Conservation (phyloP, 441 rosid genomes). For the Gossypium trilobum region DNA sequence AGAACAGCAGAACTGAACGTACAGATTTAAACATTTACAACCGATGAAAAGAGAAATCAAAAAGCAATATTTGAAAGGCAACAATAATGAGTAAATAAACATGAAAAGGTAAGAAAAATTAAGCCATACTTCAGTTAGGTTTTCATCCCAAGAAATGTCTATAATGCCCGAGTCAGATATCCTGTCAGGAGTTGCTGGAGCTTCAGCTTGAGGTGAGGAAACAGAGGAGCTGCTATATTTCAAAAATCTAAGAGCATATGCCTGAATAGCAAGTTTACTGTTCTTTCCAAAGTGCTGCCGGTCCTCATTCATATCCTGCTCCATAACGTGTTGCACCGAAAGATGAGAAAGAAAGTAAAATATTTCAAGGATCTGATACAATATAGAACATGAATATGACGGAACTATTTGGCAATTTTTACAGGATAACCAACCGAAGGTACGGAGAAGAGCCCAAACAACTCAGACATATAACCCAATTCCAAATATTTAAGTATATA, state of each 20-base stretch:
- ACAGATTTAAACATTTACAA: neutral
- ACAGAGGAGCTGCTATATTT: constrained; percentile 38
- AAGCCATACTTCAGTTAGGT: constrained; percentile 65
- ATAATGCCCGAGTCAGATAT: constrained; percentile 40
- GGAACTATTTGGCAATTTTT: neutral
- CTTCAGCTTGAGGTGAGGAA: constrained; percentile 50
- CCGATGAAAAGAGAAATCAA: neutral
- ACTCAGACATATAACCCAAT: neutral
- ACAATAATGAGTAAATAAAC: constrained; percentile 6
- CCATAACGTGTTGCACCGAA: constrained; percentile 7
- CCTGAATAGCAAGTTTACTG: constrained; percentile 37
- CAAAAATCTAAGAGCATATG: constrained; percentile 77
- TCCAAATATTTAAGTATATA: neutral
- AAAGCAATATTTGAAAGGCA: neutral
- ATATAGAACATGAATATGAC: neutral
- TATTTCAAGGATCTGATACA: neutral
- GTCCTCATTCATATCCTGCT: constrained; percentile 46
- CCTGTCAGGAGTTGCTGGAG: constrained; percentile 52
- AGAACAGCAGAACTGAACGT: neutral
- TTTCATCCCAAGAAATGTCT: constrained; percentile 64
- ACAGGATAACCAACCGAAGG: neutral
- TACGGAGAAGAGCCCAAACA: neutral
- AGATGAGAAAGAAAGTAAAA: neutral
- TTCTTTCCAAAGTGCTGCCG: constrained; percentile 29
- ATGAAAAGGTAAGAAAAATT: constrained; percentile 5